Evolutionary conservation across 2,329 filamentous ascomycete species (phyloP).

Genomic region (Epichloe typhina): DNA sequence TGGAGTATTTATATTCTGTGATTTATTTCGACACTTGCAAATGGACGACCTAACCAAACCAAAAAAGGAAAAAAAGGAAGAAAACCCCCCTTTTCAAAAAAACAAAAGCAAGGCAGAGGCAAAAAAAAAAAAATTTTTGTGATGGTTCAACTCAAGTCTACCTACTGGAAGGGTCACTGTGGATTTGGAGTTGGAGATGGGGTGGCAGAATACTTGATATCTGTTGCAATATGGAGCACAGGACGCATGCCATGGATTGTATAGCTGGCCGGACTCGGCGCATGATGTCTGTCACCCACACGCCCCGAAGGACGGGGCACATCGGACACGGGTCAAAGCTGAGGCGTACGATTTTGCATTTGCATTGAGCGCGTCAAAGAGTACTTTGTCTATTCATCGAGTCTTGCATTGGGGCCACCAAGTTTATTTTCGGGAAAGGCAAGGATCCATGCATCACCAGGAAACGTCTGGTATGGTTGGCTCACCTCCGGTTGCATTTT

Average conservation of each 20-base stretch:
- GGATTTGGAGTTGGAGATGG: conserved; percentile 4
- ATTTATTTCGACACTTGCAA: not conserved
- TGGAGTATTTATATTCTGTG: not conserved
- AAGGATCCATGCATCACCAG: conserved; percentile 5
- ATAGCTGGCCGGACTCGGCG: conserved; percentile 1
- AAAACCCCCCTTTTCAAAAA: not conserved
- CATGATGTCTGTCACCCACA: conserved; percentile 3
- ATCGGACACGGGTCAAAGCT: conserved; percentile 1
- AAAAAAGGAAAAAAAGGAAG: not conserved
- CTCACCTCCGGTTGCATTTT: conserved; percentile 4
- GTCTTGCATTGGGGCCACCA: conserved; percentile 4
- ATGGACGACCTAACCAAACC: not conserved
- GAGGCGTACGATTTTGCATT: conserved; percentile 3
- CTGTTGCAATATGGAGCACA: conserved; percentile 3
- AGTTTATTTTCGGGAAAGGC: not conserved
- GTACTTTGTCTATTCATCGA: conserved; percentile 4
- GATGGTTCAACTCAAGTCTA: not conserved
- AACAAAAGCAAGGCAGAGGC: not conserved
- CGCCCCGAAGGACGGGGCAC: conserved; percentile 1
- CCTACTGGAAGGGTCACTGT: not conserved
- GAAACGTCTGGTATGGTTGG: conserved; percentile 2
- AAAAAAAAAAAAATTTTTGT: not conserved
- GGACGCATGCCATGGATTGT: conserved; percentile 5
- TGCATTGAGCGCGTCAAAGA: conserved; percentile 3
- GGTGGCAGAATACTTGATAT: conserved; percentile 2